Evolutionary conservation across 2,329 filamentous ascomycete genomes (phyloP).

Genomic region (Sporothrix curviconia): DNA sequence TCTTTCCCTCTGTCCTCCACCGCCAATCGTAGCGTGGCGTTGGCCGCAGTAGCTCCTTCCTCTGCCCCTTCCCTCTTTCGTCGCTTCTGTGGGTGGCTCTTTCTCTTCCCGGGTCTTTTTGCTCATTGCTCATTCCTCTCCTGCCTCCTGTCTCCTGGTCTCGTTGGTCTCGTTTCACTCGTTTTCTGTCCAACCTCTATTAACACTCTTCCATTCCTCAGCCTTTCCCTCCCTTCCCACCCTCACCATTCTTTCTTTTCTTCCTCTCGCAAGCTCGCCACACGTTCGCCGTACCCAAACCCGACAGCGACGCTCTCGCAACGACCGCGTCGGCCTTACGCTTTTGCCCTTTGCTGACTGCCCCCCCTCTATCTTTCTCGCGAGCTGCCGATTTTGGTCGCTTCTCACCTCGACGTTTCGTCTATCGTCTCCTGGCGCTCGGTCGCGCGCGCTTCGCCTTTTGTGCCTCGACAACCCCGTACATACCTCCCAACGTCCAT

Average conservation of each 20-base stretch:
- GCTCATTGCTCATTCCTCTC: neutral
- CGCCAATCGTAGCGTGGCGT: conserved; percentile 2
- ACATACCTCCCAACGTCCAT: neutral
- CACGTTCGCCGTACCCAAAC: neutral
- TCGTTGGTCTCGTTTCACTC: neutral
- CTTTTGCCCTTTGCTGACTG: neutral
- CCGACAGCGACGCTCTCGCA: neutral
- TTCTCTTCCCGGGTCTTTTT: neutral
- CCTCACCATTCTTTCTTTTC: neutral
- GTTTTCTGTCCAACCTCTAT: neutral
- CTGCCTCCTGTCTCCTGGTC: neutral
- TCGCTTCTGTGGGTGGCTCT: neutral
- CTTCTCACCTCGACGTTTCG: conserved; percentile 2
- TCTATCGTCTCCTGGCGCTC: conserved; percentile 2
- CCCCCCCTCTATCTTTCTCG: neutral
- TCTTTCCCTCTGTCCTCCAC: neutral
- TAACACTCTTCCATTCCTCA: neutral
- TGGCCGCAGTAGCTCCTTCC: conserved; percentile 7
- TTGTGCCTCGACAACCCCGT: neutral
- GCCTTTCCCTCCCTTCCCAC: neutral
- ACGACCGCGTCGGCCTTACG: neutral
- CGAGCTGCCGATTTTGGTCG: neutral
- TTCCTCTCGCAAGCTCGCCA: neutral
- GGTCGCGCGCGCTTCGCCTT: conserved; percentile 13
- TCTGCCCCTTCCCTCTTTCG: neutral